Evolutionary conservation across 2,329 filamentous ascomycete genomes (phyloP).

Genomic region (Phyllosticta ampelicida): DNA sequence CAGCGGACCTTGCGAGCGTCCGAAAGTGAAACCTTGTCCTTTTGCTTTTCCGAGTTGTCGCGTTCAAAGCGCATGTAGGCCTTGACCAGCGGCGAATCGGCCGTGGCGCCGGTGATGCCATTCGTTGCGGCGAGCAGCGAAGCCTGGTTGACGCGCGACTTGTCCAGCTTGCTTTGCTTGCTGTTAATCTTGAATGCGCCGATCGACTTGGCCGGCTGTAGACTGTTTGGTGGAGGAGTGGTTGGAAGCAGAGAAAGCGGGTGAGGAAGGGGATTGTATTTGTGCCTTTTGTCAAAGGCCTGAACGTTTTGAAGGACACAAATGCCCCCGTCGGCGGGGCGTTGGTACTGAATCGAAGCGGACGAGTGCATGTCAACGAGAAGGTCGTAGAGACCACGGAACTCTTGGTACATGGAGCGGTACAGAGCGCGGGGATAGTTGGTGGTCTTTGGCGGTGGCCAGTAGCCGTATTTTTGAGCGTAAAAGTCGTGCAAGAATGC

Average conservation of each 20-base stretch:
- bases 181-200: conserved; percentile 23
- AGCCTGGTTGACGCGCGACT: conserved; percentile 13
- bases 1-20: conserved; percentile 70
- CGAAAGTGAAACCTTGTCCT: conserved; percentile 47
- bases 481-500: conserved; percentile 59
- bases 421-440: conserved; percentile 50
- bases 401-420: conserved; percentile 55
- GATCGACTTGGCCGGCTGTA: conserved; percentile 24
- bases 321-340: conserved; percentile 53
- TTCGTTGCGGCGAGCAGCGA: conserved; percentile 41
- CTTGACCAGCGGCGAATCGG: conserved; percentile 45
- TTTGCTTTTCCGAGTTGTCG: conserved; percentile 34
- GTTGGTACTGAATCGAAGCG: conserved; percentile 39
- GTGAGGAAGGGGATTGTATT: conserved; percentile 49
- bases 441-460: conserved; percentile 48
- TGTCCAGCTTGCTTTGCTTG: conserved; percentile 35
- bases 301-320: conserved; percentile 59
- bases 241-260: conserved; percentile 58
- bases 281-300: conserved; percentile 53
- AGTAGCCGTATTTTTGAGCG: conserved; percentile 56
- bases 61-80: conserved; percentile 63
- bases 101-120: conserved; percentile 22
- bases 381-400: conserved; percentile 59
- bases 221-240: conserved; percentile 14
- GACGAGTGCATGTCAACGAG: conserved; percentile 54